Percentiles rank a stretch among this genome's conserved stretches.
Conservation (phyloP, 352 stramenopile species). For the Blastocystis hominis region DNA sequence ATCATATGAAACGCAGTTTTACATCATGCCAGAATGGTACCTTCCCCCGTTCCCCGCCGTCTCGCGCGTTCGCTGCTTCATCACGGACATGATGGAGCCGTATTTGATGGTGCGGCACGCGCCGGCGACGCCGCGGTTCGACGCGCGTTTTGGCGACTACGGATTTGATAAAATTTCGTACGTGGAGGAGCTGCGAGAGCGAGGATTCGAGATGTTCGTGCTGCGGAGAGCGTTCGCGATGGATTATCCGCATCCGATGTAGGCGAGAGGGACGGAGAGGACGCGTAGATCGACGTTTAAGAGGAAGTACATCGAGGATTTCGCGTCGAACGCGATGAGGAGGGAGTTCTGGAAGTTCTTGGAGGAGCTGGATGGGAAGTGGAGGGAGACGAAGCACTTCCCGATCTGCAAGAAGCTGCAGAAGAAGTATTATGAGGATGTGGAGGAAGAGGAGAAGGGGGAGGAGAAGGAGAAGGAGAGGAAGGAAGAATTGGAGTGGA, state of each 20-base stretch:
- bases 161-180: constrained; percentile 53
- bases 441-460: not conserved
- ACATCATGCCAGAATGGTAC: constrained; percentile 51
- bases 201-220: constrained; percentile 35
- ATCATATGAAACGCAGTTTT: not conserved
- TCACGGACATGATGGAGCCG: constrained; percentile 39
- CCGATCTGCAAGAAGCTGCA: not conserved
- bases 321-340: not conserved
- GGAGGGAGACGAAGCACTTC: not conserved
- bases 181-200: constrained; percentile 29
- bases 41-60: not conserved
- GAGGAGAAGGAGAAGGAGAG: too few relatives aligned
- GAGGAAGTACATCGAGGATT: not conserved
- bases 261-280: not conserved
- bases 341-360: not conserved
- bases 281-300: not conserved
- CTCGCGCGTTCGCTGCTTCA: constrained; percentile 25
- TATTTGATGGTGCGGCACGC: constrained; percentile 3
- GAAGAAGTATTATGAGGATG: not conserved
- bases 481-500: too few relatives aligned
- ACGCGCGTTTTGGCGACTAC: constrained; percentile 29
- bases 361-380: not conserved
- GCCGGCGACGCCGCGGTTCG: not conserved
- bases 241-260: constrained; percentile 51
- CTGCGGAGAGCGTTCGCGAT: constrained; percentile 38